Conservation (phyloP, 2,329 filamentous ascomycete species). For the Fusarium zealandicum region DNA sequence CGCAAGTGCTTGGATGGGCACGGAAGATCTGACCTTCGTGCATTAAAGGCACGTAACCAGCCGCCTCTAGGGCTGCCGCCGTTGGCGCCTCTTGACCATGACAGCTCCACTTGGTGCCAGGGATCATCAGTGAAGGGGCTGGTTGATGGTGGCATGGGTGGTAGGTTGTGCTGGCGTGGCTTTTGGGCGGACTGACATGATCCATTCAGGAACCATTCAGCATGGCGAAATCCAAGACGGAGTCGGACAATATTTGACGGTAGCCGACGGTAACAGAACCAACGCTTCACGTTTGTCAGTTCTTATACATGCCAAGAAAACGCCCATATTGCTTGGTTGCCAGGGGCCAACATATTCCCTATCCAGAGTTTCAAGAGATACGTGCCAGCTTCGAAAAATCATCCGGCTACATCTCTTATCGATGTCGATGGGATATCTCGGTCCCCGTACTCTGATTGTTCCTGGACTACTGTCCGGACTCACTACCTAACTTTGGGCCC, state of each 20-base stretch:
- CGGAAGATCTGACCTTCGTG: slow-evolving; percentile 21
- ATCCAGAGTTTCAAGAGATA: too few relatives aligned
- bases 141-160: slow-evolving; percentile 9
- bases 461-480: slow-evolving; percentile 34
- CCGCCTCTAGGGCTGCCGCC: slow-evolving; percentile 36
- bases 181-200: slow-evolving; percentile 11
- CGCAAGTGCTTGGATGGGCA: slow-evolving; percentile 17
- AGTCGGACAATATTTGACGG: too few relatives aligned
- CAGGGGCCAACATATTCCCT: too few relatives aligned
- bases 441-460: slow-evolving; percentile 33
- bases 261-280: too few relatives aligned
- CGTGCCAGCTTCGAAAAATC: too few relatives aligned
- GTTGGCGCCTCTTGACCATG: slow-evolving; percentile 38
- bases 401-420: too few relatives aligned
- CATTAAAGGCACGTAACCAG: slow-evolving; percentile 29
- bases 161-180: slow-evolving; percentile 12
- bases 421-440: slow-evolving; percentile 16
- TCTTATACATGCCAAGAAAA: too few relatives aligned
- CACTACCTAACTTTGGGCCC: slow-evolving; percentile 33
- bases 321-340: too few relatives aligned
- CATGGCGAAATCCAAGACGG: slow-evolving; percentile 13
- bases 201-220: slow-evolving; percentile 18
- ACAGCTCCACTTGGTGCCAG: slow-evolving; percentile 39
- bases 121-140: slow-evolving; percentile 33
- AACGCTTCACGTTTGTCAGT: too few relatives aligned